Conservation (phyloP, 208 protist genomes). For the Trypanosoma scelopori region DNA sequence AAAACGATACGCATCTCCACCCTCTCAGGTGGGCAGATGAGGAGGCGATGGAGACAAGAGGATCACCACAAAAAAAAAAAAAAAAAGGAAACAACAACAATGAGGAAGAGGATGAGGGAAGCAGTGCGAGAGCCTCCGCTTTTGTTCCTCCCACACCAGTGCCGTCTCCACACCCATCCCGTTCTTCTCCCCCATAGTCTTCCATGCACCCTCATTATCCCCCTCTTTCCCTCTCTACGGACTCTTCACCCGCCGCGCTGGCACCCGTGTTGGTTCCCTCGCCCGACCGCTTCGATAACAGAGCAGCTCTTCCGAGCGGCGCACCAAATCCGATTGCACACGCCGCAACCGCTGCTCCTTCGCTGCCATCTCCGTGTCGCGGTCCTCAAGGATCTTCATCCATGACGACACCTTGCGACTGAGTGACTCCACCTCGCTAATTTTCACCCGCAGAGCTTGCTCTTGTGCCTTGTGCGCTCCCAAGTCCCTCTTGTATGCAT, state of each 20-base stretch:
- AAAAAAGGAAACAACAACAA: too few species aligned
- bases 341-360: slow-evolving; percentile 70
- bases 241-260: not conserved
- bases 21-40: too few species aligned
- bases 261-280: slow-evolving; percentile 3
- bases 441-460: slow-evolving; percentile 43
- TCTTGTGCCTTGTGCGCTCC: slow-evolving; percentile 55
- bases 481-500: slow-evolving; percentile 34
- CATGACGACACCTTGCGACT: slow-evolving; percentile 62
- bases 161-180: not conserved
- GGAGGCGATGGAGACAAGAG: too few species aligned
- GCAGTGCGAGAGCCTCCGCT: too few species aligned
- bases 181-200: not conserved
- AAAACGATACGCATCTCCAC: too few species aligned
- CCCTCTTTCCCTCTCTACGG: slow-evolving; percentile 2
- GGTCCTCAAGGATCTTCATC: slow-evolving; percentile 73
- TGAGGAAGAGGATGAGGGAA: too few species aligned
- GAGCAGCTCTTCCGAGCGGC: slow-evolving; percentile 52
- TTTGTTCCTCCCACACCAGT: too few species aligned
- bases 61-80: too few species aligned
- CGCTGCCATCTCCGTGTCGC: slow-evolving; percentile 42
- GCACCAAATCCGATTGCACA: slow-evolving; percentile 58
- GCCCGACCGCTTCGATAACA: slow-evolving; percentile 31
- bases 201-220: not conserved
- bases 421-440: slow-evolving; percentile 70